Percentiles rank a stretch among this genome's conserved stretches.
Evolutionary conservation across 345 rosid species (phyloP).

Genomic region (Euphorbia lathyris): DNA sequence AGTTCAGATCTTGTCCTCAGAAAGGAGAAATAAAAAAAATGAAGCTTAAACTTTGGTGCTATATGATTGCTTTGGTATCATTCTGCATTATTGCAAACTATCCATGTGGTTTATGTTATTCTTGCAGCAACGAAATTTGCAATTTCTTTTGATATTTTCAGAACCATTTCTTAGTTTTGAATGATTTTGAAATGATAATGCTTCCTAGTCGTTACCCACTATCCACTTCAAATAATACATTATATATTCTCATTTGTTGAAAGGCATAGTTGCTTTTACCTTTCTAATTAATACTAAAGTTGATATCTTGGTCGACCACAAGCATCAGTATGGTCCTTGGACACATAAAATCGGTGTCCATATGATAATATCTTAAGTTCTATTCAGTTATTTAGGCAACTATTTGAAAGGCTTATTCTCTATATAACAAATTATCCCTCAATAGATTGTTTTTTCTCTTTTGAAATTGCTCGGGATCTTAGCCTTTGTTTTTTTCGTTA

Average conservation of each 20-base stretch:
- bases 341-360: not conserved
- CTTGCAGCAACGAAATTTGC: not conserved
- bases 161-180: not conserved
- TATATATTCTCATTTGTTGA: not conserved
- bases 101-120: not conserved
- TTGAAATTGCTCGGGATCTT: not conserved
- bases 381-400: not conserved
- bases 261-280: not conserved
- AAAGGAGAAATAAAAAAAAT: not conserved
- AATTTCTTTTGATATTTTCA: not conserved
- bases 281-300: no score
- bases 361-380: not conserved
- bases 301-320: not conserved
- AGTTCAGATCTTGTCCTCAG: not conserved
- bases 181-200: not conserved
- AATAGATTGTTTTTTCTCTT: not conserved
- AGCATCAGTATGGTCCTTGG: not conserved
- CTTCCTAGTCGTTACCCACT: not conserved
- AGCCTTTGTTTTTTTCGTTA: not conserved
- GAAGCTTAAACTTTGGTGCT: not conserved
- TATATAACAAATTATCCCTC: not conserved
- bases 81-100: not conserved
- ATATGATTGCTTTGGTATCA: not conserved
- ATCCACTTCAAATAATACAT: not conserved
- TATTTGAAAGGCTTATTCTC: not conserved